These are phyloP conservation scores for Aspergillus costaricaensis DNA, from an alignment of 2,329 filamentous ascomycete genomes.

Conservation along the genomic window DNA sequence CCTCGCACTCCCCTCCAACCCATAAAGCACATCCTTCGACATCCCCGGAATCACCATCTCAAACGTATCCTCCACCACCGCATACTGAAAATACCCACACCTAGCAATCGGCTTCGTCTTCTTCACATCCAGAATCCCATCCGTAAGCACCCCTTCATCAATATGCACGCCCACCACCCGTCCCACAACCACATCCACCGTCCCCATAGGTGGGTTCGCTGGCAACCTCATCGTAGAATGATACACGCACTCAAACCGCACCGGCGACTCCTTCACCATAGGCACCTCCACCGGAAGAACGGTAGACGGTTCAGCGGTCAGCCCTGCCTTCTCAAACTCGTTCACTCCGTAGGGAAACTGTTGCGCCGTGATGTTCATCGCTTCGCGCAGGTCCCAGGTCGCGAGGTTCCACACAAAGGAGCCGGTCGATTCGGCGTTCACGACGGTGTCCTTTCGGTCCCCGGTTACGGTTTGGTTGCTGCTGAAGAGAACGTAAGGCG, in stretches of 20 bases:
- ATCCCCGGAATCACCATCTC: constrained; percentile 57
- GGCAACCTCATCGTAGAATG: constrained; percentile 58
- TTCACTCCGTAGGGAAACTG: constrained; percentile 53
- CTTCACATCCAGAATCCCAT: constrained; percentile 57
- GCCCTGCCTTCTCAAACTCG: constrained; percentile 54
- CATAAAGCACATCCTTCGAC: constrained; percentile 38
- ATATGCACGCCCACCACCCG: constrained; percentile 61
- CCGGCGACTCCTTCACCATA: constrained; percentile 57
- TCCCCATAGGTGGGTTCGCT: constrained; percentile 59
- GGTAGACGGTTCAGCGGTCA: constrained; percentile 49
- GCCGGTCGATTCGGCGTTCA: constrained; percentile 59
- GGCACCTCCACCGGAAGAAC: constrained; percentile 47
- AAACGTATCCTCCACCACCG: constrained; percentile 58
- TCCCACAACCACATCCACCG: constrained; percentile 60
- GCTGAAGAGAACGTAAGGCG: constrained; percentile 64
- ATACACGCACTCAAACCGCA: constrained; percentile 62
- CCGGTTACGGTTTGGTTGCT: constrained; percentile 55
- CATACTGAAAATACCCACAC: constrained; percentile 63
- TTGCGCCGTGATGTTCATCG: constrained; percentile 58
- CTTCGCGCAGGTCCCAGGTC: constrained; percentile 57
- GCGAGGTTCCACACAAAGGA: constrained; percentile 63
- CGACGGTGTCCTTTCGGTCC: constrained; percentile 58
- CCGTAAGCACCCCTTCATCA: constrained; percentile 55
- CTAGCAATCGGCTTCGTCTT: constrained; percentile 63
- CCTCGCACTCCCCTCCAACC: constrained; percentile 43